phyloP scores from a whole-genome alignment of 2,329 filamentous ascomycete species.

The Penicillium sp. region DNA sequence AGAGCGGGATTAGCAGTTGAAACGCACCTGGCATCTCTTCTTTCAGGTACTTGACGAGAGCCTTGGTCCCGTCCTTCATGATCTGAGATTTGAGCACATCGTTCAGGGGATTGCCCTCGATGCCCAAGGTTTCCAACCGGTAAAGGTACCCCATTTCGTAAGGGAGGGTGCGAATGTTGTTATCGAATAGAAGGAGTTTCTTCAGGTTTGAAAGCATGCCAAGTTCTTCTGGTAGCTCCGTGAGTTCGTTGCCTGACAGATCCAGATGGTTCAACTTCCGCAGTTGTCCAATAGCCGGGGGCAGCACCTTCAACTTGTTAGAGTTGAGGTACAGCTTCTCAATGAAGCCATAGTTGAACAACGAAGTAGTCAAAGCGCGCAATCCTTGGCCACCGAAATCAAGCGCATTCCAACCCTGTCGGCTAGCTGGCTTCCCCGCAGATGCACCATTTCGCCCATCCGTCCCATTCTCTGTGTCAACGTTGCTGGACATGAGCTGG shows the following conservation, averaged over 20 bases:
- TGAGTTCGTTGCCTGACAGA: slow-evolving; percentile 81
- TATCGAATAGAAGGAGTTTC: slow-evolving; percentile 83
- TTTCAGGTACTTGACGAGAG: slow-evolving; percentile 75
- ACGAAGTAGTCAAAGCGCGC: slow-evolving; percentile 70
- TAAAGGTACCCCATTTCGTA: slow-evolving; percentile 86
- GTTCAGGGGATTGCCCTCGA: slow-evolving; percentile 86
- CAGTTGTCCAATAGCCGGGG: slow-evolving; percentile 75
- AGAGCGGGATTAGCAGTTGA: not conserved
- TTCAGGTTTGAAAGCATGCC: slow-evolving; percentile 95
- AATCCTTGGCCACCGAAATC: slow-evolving; percentile 96
- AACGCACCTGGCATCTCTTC: slow-evolving; percentile 79
- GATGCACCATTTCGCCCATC: slow-evolving; percentile 65
- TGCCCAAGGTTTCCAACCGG: slow-evolving; percentile 81
- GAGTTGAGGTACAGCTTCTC: slow-evolving; percentile 90
- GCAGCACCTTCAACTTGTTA: slow-evolving; percentile 81
- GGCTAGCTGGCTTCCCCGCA: slow-evolving; percentile 53
- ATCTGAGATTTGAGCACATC: slow-evolving; percentile 75
- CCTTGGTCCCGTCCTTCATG: slow-evolving; percentile 81
- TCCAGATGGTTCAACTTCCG: slow-evolving; percentile 80
- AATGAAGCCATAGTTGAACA: slow-evolving; percentile 87
- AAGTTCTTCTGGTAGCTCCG: slow-evolving; percentile 79
- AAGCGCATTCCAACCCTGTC: slow-evolving; percentile 87
- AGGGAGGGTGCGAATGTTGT: slow-evolving; percentile 77
- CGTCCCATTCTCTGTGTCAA: slow-evolving; percentile 47
- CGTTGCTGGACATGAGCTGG: slow-evolving; percentile 47